Base-by-base conservation (phyloP, 1,284 basidiomycete species). In the Pholiota adiposa region DNA sequence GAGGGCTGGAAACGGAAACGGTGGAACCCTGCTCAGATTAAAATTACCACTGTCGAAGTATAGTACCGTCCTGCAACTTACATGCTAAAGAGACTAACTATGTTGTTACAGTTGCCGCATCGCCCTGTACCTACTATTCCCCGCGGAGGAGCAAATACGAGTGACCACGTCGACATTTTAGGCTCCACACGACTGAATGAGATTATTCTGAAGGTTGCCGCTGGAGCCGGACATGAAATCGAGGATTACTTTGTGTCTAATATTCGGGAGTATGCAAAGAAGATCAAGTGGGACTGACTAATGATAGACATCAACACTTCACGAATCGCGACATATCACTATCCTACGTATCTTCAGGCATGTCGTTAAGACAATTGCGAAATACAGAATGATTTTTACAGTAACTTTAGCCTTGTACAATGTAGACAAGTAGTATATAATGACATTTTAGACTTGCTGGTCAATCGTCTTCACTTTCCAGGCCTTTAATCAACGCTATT, bases 1-100 rank as follows among this genome's bases (percentile, higher is more conserved):
- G 92, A 94, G 69, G 97, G 96, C 2, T 98, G 97, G 97, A 94
- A 96, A 74, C 82, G 89, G 57, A 83, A 84, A 63, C 82, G 89
- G 53, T 99, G 96, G 92, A 99, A 99, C 74, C 97, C 97, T 0
- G 91, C 89, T n/a, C 86, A 91, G 16, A 93, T 96, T 67, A 81
- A 87, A 66, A 81, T 98, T 34, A 85, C 90, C 16, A 97, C 95
- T 3, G 89, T 96, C 64, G 96, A 98, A 53, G 56, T 58, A 46
- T 57, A 21, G 19, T 38, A 18, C 21, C 31, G 29, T 49, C 21
- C 51, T 44, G 49, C 34, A 41, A 34, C 11, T 60, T 36, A 11
- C 27, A 43, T 61, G 21, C 18, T 59, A 29, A 56, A 19, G 55
- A 51, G 11, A 53, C 52, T 53, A 57, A 33, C 51, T 54, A 44